Evolutionary conservation across 1,284 basidiomycete species (phyloP).

Genomic region (Melampsora abietis-canadensis): DNA sequence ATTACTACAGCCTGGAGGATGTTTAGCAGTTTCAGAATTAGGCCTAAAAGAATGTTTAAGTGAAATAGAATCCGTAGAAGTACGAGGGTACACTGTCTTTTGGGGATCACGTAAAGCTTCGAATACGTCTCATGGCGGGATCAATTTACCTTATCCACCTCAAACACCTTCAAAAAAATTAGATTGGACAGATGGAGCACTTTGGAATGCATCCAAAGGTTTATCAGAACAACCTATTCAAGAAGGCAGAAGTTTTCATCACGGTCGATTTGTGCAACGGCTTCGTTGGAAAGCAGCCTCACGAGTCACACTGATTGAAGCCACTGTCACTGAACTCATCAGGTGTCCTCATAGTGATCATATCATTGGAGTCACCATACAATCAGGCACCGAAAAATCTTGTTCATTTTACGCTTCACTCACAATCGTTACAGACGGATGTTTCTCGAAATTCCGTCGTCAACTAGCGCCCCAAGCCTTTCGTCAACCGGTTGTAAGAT

Average conservation of each 20-base stretch:
- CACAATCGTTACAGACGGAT: conserved; percentile 88
- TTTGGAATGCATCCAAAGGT: conserved; percentile 32
- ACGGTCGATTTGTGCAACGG: conserved; percentile 83
- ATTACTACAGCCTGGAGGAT: conserved; percentile 89
- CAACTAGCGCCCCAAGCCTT: conserved; percentile 51
- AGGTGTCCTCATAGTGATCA: conserved; percentile 61
- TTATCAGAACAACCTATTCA: conserved; percentile 50
- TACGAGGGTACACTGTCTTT: conserved; percentile 82
- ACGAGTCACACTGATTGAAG: conserved; percentile 71
- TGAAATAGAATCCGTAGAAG: conserved; percentile 79
- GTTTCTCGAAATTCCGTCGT: conserved; percentile 70
- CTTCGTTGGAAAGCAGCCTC: conserved; percentile 63
- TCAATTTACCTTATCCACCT: conserved; percentile 27
- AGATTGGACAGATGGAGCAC: conserved; percentile 30
- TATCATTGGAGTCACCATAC: conserved; percentile 64
- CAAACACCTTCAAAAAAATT: conserved; percentile 1
- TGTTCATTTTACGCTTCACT: conserved; percentile 63
- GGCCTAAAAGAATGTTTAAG: conserved; percentile 71
- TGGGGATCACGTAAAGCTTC: conserved; percentile 56
- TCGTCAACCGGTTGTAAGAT: conserved; percentile 62
- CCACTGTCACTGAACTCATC: conserved; percentile 68
- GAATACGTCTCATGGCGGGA: conserved; percentile 4
- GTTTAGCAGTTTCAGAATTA: conserved; percentile 70
- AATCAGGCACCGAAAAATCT: conserved; percentile 52
- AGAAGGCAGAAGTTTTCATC: conserved; percentile 80